Conservation (phyloP, 306 rosid species). For the Luffa acutangula region DNA sequence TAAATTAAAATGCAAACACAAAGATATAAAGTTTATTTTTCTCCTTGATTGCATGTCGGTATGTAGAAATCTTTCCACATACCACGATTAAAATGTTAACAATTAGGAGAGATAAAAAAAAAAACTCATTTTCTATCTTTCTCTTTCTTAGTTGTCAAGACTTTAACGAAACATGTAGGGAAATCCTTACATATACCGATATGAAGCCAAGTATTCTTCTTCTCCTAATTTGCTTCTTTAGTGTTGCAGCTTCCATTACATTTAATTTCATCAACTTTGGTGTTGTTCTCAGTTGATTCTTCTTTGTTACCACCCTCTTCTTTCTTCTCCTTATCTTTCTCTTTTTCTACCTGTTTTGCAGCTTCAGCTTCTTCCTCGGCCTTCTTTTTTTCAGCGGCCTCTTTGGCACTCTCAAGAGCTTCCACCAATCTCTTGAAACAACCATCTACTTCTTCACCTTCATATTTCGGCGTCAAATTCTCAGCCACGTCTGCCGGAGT, state of each 20-base stretch:
- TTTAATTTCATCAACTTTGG: background rate
- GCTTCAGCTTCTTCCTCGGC: conserved; percentile 14
- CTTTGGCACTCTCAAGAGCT: conserved; percentile 37
- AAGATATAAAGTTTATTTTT: no score
- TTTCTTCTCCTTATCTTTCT: background rate
- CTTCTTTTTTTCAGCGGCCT: conserved; percentile 19
- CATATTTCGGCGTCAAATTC: conserved; percentile 56
- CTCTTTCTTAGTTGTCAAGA: no score
- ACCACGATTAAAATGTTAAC: no score
- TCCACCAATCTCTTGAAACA: conserved; percentile 33
- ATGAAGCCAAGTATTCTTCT: no score
- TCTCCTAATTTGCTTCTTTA: background rate
- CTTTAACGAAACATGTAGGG: no score
- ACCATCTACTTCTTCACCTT: conserved; percentile 16
- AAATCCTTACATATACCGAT: no score
- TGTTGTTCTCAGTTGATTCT: background rate
- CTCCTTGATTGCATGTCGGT: no score
- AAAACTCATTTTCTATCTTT: no score
- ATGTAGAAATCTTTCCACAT: no score
- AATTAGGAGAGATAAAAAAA: no score
- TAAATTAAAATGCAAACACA: no score
- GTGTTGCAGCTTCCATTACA: background rate
- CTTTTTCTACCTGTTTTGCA: background rate
- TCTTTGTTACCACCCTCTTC: background rate
- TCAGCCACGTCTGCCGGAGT: conserved; percentile 88